These are phyloP conservation scores for Pelagomonas calceolata DNA, from an alignment of 108 stramenopile genomes.

Conservation along the genomic window DNA sequence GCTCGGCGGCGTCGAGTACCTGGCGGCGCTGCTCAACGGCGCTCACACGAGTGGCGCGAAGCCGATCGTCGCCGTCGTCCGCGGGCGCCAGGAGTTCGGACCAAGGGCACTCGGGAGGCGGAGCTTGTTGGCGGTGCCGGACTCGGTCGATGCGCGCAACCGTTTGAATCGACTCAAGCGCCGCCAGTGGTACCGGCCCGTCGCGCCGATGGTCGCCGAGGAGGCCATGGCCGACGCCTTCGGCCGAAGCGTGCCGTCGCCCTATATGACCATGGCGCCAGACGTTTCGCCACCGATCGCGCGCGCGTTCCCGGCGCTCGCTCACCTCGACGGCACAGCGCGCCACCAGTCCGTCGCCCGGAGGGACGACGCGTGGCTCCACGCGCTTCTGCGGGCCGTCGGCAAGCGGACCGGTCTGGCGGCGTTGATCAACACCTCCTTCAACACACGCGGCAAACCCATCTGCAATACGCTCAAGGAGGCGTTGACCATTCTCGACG, in stretches of 20 bases:
- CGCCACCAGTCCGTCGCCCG: not conserved
- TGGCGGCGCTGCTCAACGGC: too few relatives aligned
- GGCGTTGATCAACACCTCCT: slow-evolving; percentile 2
- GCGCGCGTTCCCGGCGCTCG: not conserved
- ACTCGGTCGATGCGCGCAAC: not conserved
- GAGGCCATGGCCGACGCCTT: not conserved
- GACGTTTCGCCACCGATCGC: not conserved
- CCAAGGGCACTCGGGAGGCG: not conserved
- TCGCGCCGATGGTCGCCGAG: slow-evolving; percentile 3
- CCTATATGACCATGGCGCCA: slow-evolving; percentile 4
- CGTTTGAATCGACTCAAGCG: slow-evolving; percentile 1
- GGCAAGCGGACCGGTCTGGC: too few relatives aligned
- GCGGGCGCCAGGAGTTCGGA: slow-evolving; percentile 5
- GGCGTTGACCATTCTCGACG: not conserved
- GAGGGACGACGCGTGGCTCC: not conserved
- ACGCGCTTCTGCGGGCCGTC: not conserved
- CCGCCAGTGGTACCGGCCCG: slow-evolving; percentile 5
- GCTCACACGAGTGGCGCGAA: too few relatives aligned
- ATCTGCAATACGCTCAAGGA: not conserved
- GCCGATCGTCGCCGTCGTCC: slow-evolving; percentile 1
- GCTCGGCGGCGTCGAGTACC: too few relatives aligned
- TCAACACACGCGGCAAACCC: slow-evolving; percentile 4
- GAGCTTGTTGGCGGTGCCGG: not conserved
- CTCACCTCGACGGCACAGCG: slow-evolving; percentile 1
- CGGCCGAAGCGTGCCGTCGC: not conserved